Percentiles rank a stretch among this genome's conserved stretches.
phyloP scores from a whole-genome alignment of 2,329 filamentous ascomycete species.

The Thelonectria rubi region DNA sequence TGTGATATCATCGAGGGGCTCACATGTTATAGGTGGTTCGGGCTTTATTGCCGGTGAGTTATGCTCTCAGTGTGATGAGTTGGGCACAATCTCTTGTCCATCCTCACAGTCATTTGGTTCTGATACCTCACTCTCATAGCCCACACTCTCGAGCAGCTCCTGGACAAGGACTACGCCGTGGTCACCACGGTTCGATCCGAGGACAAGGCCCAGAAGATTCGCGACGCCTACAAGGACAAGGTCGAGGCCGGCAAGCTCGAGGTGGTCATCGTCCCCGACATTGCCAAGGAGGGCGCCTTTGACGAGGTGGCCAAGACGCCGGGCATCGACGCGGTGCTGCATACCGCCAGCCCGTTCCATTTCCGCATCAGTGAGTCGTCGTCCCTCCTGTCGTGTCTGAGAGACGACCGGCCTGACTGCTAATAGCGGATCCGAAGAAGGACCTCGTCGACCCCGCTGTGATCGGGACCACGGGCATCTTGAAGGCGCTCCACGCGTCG shows the following conservation, averaged over 20 bases:
- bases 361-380: slow-evolving; percentile 55
- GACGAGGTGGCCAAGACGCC: slow-evolving; percentile 65
- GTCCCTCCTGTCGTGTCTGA: not conserved
- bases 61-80: too few species aligned
- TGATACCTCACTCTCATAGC: slow-evolving; percentile 46
- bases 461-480: slow-evolving; percentile 72
- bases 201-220: slow-evolving; percentile 62
- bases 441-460: slow-evolving; percentile 68
- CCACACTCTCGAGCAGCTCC: slow-evolving; percentile 64
- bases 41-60: slow-evolving; percentile 49
- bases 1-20: slow-evolving; percentile 9
- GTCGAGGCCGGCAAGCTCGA: slow-evolving; percentile 54
- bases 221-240: slow-evolving; percentile 54
- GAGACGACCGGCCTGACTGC: not conserved
- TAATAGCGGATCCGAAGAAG: slow-evolving; percentile 55
- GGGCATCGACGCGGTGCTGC: slow-evolving; percentile 64
- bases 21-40: slow-evolving; percentile 43
- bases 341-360: slow-evolving; percentile 69
- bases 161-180: slow-evolving; percentile 60
- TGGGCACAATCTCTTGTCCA: not conserved
- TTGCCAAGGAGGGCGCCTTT: slow-evolving; percentile 78
- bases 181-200: slow-evolving; percentile 66
- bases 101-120: not conserved
- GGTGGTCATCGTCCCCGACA: slow-evolving; percentile 76
- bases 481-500: slow-evolving; percentile 71